Percentiles rank a stretch among this genome's conserved stretches.
These are phyloP conservation scores for Trapa incisa DNA, from an alignment of 345 rosid genomes.

Conservation along the genomic window DNA sequence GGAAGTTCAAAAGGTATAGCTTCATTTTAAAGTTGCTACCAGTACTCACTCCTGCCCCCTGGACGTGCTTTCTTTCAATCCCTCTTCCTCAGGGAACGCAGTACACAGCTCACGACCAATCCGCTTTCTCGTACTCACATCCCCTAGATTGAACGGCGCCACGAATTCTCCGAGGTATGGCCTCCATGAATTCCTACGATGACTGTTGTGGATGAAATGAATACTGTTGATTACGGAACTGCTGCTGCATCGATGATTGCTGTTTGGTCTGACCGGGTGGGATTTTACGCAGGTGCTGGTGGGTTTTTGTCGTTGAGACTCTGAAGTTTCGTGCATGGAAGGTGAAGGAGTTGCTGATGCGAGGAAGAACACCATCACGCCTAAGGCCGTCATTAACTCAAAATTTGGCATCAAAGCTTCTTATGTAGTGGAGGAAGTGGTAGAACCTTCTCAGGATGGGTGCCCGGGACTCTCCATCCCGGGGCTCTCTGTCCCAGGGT, in stretches of 20 bases:
- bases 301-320: background rate
- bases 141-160: background rate
- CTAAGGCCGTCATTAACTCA: conserved; percentile 68
- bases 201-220: background rate
- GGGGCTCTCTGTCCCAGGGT: no score
- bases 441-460: conserved; percentile 43
- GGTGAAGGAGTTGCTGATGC: conserved; percentile 13
- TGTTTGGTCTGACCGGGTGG: background rate
- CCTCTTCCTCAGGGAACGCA: background rate
- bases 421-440: conserved; percentile 59
- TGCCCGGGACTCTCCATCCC: conserved; percentile 60
- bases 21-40: no score
- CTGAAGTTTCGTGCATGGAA: conserved; percentile 17
- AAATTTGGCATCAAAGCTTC: conserved; percentile 57
- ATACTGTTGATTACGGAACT: background rate
- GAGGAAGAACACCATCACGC: conserved; percentile 37
- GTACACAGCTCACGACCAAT: background rate
- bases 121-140: background rate
- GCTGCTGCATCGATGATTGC: background rate
- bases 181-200: background rate
- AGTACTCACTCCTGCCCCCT: no score
- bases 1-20: no score
- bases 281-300: background rate
- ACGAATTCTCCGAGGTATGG: background rate
- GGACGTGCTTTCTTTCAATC: no score